These are phyloP conservation scores for Umbelopsis sp. DNA, from an alignment of 192 early-diverging fungal species.

Conservation along the genomic window DNA sequence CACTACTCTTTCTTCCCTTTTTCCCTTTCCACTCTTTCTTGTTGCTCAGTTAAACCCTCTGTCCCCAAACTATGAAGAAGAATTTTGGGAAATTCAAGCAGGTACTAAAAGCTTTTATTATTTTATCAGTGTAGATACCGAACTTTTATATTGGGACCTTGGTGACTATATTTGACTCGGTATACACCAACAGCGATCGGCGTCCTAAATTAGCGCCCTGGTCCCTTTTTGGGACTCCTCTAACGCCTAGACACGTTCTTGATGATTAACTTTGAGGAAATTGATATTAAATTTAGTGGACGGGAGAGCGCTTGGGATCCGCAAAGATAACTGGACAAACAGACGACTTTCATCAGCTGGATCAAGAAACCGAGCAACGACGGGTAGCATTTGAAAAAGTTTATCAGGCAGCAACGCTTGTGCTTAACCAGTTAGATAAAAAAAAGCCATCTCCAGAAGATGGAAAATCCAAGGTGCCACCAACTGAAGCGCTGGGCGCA, in stretches of 20 bases:
- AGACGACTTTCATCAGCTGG: conserved; percentile 82
- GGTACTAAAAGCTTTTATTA: conserved; percentile 39
- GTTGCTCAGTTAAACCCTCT: conserved; percentile 11
- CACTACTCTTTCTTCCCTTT: conserved; percentile 24
- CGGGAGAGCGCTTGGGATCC: conserved; percentile 80
- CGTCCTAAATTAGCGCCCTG: conserved; percentile 1
- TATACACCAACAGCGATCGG: background rate
- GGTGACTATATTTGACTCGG: background rate
- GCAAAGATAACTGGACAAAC: conserved; percentile 68
- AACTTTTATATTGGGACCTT: background rate
- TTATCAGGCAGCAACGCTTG: conserved; percentile 51
- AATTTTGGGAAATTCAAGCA: conserved; percentile 70
- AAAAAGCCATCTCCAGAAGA: conserved; percentile 67
- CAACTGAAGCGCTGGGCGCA: conserved; percentile 65
- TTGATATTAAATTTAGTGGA: conserved; percentile 51
- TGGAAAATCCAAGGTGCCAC: conserved; percentile 58
- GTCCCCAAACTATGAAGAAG: conserved; percentile 47
- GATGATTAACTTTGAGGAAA: background rate
- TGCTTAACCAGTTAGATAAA: conserved; percentile 55
- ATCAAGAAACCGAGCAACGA: conserved; percentile 71
- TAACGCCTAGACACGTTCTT: background rate
- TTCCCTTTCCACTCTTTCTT: conserved; percentile 11
- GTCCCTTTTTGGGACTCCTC: conserved; percentile 10
- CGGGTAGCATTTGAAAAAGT: conserved; percentile 67
- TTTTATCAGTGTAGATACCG: background rate